These are phyloP conservation scores for Solanum megistacrolobum DNA, from an alignment of 257 asterid species.

Conservation along the genomic window DNA sequence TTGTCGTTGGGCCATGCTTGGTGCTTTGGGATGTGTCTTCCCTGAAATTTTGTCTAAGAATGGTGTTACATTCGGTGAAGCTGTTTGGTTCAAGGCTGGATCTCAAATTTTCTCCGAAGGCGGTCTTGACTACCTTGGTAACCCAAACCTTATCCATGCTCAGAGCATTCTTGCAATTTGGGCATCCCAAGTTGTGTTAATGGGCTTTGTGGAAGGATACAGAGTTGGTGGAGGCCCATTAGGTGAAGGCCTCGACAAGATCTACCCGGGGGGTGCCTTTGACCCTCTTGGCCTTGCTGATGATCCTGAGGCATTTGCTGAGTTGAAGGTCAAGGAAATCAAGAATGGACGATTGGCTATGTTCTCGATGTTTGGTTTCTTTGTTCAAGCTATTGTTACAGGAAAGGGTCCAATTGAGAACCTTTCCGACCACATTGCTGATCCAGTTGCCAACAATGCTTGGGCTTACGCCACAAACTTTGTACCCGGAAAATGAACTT, in stretches of 20 bases:
- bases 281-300: slow-evolving; percentile 70
- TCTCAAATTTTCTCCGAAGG: slow-evolving; percentile 91
- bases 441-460: slow-evolving; percentile 78
- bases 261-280: slow-evolving; percentile 72
- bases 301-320: slow-evolving; percentile 47
- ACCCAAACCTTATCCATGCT: slow-evolving; percentile 82
- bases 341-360: slow-evolving; percentile 70
- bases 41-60: slow-evolving; percentile 72
- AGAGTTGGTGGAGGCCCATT: slow-evolving; percentile 88
- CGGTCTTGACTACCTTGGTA: slow-evolving; percentile 75
- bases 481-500: slow-evolving; percentile 57
- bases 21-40: slow-evolving; percentile 77
- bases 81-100: slow-evolving; percentile 94
- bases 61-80: slow-evolving; percentile 74
- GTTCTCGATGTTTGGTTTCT: slow-evolving; percentile 70
- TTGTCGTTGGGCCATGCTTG: slow-evolving; percentile 90
- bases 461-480: slow-evolving; percentile 89
- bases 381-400: slow-evolving; percentile 84
- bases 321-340: slow-evolving; percentile 44
- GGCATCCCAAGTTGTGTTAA: slow-evolving; percentile 71
- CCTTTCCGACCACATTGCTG: slow-evolving; percentile 59
- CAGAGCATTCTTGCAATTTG: slow-evolving; percentile 85
- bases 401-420: slow-evolving; percentile 86
- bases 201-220: slow-evolving; percentile 79
- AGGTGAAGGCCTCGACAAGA: slow-evolving; percentile 76